These are phyloP conservation scores for Alternaria dauci DNA, from an alignment of 2,329 filamentous ascomycete genomes.

Conservation along the genomic window DNA sequence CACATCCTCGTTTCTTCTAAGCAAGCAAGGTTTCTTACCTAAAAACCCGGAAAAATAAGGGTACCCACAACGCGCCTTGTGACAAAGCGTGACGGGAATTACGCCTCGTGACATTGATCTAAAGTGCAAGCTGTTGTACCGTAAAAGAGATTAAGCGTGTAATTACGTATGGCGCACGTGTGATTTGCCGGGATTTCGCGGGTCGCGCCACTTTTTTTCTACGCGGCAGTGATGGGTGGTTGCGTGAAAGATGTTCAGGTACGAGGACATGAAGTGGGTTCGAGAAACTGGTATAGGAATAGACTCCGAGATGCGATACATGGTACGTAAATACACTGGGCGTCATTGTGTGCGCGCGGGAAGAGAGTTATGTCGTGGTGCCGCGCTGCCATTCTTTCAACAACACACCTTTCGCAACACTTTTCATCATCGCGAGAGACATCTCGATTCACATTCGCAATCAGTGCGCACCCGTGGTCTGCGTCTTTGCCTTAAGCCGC, in stretches of 20 bases:
- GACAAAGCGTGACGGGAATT: background rate
- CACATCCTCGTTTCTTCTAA: background rate
- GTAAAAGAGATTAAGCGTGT: background rate
- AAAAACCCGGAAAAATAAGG: background rate
- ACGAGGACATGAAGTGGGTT: background rate
- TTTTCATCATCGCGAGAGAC: too few species aligned
- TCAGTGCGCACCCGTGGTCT: too few species aligned
- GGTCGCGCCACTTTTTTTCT: background rate
- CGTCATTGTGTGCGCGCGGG: background rate
- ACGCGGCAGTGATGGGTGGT: background rate
- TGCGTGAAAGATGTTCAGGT: slow-evolving; percentile 1
- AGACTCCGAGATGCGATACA: background rate
- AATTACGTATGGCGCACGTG: slow-evolving; percentile 1
- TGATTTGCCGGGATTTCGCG: background rate
- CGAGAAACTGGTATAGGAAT: background rate
- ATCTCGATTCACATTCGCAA: too few species aligned
- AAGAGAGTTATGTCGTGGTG: background rate
- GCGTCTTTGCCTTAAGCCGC: background rate
- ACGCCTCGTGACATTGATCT: background rate
- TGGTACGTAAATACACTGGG: background rate
- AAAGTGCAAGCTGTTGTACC: background rate
- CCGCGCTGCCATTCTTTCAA: too few species aligned
- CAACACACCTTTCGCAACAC: too few species aligned
- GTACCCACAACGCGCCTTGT: background rate
- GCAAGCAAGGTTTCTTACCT: background rate